Base-by-base conservation (phyloP, 306 rosid species). In the Cicer yamashitae region DNA sequence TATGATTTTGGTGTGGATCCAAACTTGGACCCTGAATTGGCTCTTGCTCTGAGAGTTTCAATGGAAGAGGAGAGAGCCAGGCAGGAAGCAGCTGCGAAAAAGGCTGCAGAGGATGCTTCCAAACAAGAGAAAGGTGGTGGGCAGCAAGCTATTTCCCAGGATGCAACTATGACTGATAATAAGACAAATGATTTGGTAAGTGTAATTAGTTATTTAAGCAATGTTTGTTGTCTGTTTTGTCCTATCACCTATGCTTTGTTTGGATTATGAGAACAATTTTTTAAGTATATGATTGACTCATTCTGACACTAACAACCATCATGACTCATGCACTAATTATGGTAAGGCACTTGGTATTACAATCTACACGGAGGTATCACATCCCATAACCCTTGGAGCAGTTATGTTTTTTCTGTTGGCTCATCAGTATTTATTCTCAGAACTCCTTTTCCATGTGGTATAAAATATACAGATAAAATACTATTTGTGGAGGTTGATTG, bases 51-150 rank as follows among this genome's bases (percentile, higher is more conserved):
- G 38, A 90, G 99, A 83, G 99, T 96, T 82, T 96, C 99, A 54
- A 96, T 96, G 99, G 99, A 96, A 83, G 99, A 96, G 84, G 99
- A 96, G 88, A 90, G 99, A 87, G 99, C 98, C 50, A 88, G 99
- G 75, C 99, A 96, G 65, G 99, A 96, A 84, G 99, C 99, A 48
- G 98, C 99, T 79, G 99, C 99, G 13, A 96, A 90, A 78, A 96
- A 87, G 92, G 98, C 97, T 59, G 88, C 98, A 48, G 99, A 90
- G 77, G 99, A 96, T 48, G 85, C 85, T 77, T 62, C 92, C 51
- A 88, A 92, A 81, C 88, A 86, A 79, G 96, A 88, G 71, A 92
- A 90, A 76, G 97, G 84, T 73, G 91, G 84, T 9, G 99, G 87
- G 52, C 92, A 84, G 66, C 83, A 83, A 53, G 85, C 96, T 45